These are phyloP conservation scores for Plantago ovata DNA, from an alignment of 257 asterid species.

Conservation along the genomic window DNA sequence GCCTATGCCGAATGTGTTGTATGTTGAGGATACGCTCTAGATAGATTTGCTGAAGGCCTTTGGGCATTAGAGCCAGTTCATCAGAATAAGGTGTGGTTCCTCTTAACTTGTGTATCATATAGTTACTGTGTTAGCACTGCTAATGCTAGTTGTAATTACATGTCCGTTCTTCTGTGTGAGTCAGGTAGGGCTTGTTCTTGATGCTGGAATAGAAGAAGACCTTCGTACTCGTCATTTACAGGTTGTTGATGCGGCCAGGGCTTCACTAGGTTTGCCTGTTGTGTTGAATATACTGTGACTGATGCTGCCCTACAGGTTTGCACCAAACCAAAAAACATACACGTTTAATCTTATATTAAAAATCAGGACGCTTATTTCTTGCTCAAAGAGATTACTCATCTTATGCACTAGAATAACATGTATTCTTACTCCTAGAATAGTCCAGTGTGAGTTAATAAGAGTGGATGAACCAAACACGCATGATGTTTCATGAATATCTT, in stretches of 20 bases:
- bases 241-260: slow-evolving; percentile 87
- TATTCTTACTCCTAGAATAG: too few relatives aligned
- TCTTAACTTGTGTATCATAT: slow-evolving; percentile 6
- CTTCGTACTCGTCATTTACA: slow-evolving; percentile 84
- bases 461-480: too few relatives aligned
- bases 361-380: background rate
- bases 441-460: too few relatives aligned
- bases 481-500: too few relatives aligned
- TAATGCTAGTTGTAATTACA: background rate
- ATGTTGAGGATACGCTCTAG: slow-evolving; percentile 92
- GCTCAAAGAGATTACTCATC: too few relatives aligned
- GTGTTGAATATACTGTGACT: slow-evolving; percentile 64
- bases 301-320: slow-evolving; percentile 79
- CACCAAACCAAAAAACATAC: background rate
- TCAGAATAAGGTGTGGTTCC: slow-evolving; percentile 69
- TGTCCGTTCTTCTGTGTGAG: slow-evolving; percentile 17
- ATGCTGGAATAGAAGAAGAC: slow-evolving; percentile 83
- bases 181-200: slow-evolving; percentile 88
- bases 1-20: slow-evolving; percentile 83
- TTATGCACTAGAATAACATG: too few relatives aligned
- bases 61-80: slow-evolving; percentile 88
- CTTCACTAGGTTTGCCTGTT: slow-evolving; percentile 87
- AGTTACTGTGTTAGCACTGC: slow-evolving; percentile 4
- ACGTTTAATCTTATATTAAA: background rate
- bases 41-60: slow-evolving; percentile 85